Percentiles rank a stretch among this genome's conserved stretches.
These are phyloP conservation scores for Cardamine resedifolia DNA, from an alignment of 345 rosid species.

Conservation along the genomic window DNA sequence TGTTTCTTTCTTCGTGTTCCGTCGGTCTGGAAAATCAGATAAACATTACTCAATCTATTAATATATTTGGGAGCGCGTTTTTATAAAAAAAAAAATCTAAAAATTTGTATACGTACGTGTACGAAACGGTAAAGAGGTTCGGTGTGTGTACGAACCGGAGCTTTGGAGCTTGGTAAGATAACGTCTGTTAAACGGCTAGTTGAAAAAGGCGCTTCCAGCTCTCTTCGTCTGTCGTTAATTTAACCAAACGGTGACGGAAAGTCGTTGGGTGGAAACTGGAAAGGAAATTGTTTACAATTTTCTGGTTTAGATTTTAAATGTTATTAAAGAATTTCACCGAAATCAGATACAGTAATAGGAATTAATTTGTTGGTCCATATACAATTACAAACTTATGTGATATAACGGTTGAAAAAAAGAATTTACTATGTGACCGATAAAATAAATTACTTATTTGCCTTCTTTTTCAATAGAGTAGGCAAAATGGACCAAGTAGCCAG, in stretches of 20 bases:
- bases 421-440: neutral
- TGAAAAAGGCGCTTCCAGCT: neutral
- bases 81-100: conserved; percentile 20
- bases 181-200: conserved; percentile 34
- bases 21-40: conserved; percentile 28
- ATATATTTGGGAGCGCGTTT: conserved; percentile 35
- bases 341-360: neutral
- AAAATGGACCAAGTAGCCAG: conserved; percentile 33
- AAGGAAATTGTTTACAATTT: neutral
- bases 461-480: conserved; percentile 12
- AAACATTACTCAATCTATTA: conserved; percentile 11
- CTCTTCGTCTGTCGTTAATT: neutral
- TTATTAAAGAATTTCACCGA: conserved; percentile 9
- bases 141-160: conserved; percentile 24
- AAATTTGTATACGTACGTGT: neutral
- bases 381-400: neutral
- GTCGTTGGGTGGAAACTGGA: conserved; percentile 5
- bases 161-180: conserved; percentile 20
- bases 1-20: conserved; percentile 20
- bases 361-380: conserved; percentile 2
- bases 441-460: neutral
- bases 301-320: neutral
- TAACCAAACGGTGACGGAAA: conserved; percentile 22
- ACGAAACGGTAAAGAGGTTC: neutral
- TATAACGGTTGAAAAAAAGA: conserved; percentile 4